Conservation (phyloP, 2,329 filamentous ascomycete species). For the Ophiocordyceps australis region DNA sequence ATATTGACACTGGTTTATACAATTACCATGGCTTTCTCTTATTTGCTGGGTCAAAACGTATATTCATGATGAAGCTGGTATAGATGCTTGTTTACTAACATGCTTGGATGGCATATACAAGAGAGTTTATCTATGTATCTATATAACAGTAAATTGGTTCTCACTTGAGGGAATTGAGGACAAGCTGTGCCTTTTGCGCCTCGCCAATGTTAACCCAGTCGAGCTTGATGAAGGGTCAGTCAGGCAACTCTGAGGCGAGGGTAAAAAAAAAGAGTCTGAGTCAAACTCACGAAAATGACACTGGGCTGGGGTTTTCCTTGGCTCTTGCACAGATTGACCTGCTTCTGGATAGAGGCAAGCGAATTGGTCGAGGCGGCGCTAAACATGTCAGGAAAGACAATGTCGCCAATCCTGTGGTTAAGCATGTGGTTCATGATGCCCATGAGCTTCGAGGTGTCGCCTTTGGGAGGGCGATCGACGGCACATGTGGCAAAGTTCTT, state of each 20-base stretch:
- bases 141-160: no score
- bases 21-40: no score
- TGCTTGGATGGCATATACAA: no score
- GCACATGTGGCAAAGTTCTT: slow-evolving; percentile 44
- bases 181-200: slow-evolving; percentile 16
- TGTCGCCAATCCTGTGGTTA: slow-evolving; percentile 10
- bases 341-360: slow-evolving; percentile 9
- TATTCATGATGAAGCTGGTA: no score
- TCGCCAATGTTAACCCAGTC: slow-evolving; percentile 23
- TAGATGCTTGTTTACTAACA: no score
- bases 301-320: slow-evolving; percentile 9
- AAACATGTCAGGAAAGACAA: slow-evolving; percentile 15
- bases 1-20: no score
- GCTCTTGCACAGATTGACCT: slow-evolving; percentile 10
- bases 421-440: slow-evolving; percentile 23
- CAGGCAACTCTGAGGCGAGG: neutral
- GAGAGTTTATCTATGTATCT: no score
- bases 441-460: slow-evolving; percentile 20
- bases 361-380: slow-evolving; percentile 16
- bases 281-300: slow-evolving; percentile 15
- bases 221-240: slow-evolving; percentile 11
- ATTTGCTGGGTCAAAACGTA: no score
- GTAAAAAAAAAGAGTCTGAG: slow-evolving; percentile 1
- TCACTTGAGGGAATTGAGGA: slow-evolving; percentile 17
- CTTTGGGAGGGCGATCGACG: slow-evolving; percentile 38